These are phyloP conservation scores for Priceomyces castillae DNA, from an alignment of 805 yeast species.

Conservation along the genomic window DNA sequence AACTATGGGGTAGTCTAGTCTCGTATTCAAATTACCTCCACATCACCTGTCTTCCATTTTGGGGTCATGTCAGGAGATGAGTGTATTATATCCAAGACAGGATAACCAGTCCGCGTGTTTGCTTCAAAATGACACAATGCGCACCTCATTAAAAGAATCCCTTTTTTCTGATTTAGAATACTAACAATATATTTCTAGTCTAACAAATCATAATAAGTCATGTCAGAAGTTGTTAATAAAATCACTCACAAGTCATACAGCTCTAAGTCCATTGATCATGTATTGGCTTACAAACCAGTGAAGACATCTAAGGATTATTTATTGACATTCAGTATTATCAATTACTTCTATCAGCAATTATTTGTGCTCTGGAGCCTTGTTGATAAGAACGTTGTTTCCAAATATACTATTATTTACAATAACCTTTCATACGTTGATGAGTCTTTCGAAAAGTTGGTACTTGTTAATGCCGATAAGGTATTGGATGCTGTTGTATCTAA, in stretches of 20 bases:
- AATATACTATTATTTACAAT: constrained; percentile 17
- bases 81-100: too few species aligned
- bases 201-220: background rate
- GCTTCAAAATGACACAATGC: background rate
- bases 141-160: background rate
- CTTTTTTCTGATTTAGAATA: background rate
- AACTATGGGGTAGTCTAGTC: too few species aligned
- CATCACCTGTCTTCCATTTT: too few species aligned
- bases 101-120: background rate
- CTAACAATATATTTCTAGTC: background rate
- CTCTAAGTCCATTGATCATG: constrained; percentile 33
- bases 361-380: constrained; percentile 20
- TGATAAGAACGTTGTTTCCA: constrained; percentile 21
- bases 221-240: constrained; percentile 8
- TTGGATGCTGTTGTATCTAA: constrained; percentile 5
- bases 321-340: constrained; percentile 25
- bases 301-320: constrained; percentile 18
- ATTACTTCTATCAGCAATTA: constrained; percentile 21
- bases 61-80: too few species aligned
- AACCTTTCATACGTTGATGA: constrained; percentile 20
- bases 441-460: constrained; percentile 21
- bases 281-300: constrained; percentile 31
- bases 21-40: too few species aligned
- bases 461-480: constrained; percentile 20
- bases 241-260: constrained; percentile 19